phyloP scores from a whole-genome alignment of 352 stramenopile genomes.

The Elongisporangium prolatum region DNA sequence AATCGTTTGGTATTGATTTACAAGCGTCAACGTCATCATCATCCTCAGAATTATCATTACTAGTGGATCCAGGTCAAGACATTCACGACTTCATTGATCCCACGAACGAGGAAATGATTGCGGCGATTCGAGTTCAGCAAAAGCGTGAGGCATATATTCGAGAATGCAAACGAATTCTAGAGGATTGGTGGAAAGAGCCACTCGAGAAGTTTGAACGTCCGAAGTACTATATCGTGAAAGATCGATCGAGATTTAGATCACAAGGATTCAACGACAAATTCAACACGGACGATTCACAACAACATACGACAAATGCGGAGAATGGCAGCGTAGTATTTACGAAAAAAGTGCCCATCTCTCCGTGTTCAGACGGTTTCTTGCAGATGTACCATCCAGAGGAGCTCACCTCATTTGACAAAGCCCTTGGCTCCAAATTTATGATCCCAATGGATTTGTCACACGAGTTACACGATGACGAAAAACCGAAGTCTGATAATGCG shows the following conservation, averaged over 20 bases:
- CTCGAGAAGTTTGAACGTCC: slow-evolving; percentile 67
- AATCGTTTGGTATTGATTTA: slow-evolving; percentile 22
- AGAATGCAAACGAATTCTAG: slow-evolving; percentile 68
- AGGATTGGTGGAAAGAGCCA: slow-evolving; percentile 86
- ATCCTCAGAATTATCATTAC: slow-evolving; percentile 5
- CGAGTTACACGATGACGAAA: slow-evolving; percentile 47
- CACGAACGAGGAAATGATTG: slow-evolving; percentile 12
- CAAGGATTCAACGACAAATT: slow-evolving; percentile 1
- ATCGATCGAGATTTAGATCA: not conserved
- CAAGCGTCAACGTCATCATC: not conserved
- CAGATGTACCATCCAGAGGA: slow-evolving; percentile 85
- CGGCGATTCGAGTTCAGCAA: slow-evolving; percentile 27
- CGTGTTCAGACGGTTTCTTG: slow-evolving; percentile 67
- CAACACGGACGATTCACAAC: not conserved
- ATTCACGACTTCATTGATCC: slow-evolving; percentile 2
- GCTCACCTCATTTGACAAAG: slow-evolving; percentile 83
- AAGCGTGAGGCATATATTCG: slow-evolving; percentile 72
- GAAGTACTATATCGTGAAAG: slow-evolving; percentile 19
- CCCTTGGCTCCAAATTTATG: slow-evolving; percentile 87
- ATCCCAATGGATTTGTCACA: slow-evolving; percentile 72
- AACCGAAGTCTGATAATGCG: slow-evolving; percentile 35
- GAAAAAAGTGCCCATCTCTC: slow-evolving; percentile 6
- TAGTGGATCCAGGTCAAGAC: slow-evolving; percentile 7
- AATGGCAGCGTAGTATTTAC: not conserved
- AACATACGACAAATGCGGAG: not conserved